Conservation (phyloP, 2,329 filamentous ascomycete genomes). For the Magnaporthales sp. region DNA sequence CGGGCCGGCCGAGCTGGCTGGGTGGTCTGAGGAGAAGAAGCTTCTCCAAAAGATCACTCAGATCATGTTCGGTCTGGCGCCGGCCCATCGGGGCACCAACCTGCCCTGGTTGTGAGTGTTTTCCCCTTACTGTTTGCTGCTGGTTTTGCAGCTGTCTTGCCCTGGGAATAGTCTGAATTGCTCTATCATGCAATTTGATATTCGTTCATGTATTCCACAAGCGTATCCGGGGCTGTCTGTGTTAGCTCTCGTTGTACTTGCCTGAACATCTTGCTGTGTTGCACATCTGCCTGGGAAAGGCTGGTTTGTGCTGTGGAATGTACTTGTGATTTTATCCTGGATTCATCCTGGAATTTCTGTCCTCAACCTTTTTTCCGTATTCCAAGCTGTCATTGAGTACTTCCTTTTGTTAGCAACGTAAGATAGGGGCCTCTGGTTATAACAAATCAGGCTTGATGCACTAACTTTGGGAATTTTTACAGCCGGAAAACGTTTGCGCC, state of each 20-base stretch:
- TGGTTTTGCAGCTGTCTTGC: not conserved
- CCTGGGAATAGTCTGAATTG: no score
- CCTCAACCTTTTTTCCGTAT: not conserved
- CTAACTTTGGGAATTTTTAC: not conserved
- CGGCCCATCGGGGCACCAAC: not conserved
- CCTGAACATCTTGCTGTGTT: not conserved
- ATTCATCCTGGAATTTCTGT: not conserved
- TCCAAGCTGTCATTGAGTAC: no score
- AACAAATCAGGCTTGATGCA: not conserved
- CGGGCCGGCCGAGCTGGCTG: not conserved
- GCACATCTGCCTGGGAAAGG: not conserved
- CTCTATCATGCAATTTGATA: no score
- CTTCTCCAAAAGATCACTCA: not conserved
- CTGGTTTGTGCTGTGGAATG: not conserved
- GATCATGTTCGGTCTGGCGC: not conserved
- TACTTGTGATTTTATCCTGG: not conserved
- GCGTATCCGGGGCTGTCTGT: not conserved
- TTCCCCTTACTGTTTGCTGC: not conserved
- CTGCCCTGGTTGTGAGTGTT: not conserved
- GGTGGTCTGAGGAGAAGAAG: not conserved
- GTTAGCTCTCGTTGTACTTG: not conserved
- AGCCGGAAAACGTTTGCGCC: not conserved
- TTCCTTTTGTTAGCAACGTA: no score
- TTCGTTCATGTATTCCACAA: not conserved
- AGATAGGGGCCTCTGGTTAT: not conserved